These are phyloP conservation scores for Verticillium longisporum DNA, from an alignment of 2,329 filamentous ascomycete species.

Conservation along the genomic window DNA sequence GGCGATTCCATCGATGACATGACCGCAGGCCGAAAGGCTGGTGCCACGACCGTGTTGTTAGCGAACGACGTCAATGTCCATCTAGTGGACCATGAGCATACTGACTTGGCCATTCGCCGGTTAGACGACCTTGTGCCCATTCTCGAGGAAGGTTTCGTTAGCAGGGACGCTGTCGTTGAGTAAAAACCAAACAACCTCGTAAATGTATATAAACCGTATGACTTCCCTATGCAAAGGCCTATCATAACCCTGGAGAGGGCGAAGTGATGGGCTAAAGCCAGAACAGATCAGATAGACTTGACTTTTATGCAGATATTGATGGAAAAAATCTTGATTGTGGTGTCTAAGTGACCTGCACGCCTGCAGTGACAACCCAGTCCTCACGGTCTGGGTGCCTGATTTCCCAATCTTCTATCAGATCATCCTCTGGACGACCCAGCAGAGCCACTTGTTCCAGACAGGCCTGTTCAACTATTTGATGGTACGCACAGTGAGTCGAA, in stretches of 20 bases:
- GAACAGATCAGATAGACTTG: background rate
- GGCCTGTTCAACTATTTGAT: conserved; percentile 7
- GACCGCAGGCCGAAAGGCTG: conserved; percentile 74
- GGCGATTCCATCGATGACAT: conserved; percentile 90
- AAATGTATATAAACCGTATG: background rate
- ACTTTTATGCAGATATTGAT: background rate
- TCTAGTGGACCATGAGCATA: conserved; percentile 65
- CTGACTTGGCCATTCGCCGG: conserved; percentile 64
- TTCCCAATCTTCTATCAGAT: conserved; percentile 3
- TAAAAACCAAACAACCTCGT: background rate
- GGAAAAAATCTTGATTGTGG: conserved; percentile 1
- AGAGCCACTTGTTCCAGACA: background rate
- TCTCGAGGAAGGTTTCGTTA: conserved; percentile 64
- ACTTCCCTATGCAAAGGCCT: background rate
- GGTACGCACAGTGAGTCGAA: background rate
- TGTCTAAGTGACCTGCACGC: conserved; percentile 9
- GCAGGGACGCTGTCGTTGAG: background rate
- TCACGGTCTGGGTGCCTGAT: conserved; percentile 5
- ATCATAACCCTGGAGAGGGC: no score
- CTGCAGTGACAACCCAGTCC: conserved; percentile 8
- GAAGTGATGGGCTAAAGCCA: background rate
- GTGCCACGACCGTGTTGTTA: conserved; percentile 84
- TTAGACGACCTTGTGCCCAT: conserved; percentile 72
- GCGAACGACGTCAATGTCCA: conserved; percentile 73
- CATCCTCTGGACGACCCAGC: background rate